These are phyloP conservation scores for Fonsecaea nubica DNA, from an alignment of 2,329 filamentous ascomycete species.

Conservation along the genomic window DNA sequence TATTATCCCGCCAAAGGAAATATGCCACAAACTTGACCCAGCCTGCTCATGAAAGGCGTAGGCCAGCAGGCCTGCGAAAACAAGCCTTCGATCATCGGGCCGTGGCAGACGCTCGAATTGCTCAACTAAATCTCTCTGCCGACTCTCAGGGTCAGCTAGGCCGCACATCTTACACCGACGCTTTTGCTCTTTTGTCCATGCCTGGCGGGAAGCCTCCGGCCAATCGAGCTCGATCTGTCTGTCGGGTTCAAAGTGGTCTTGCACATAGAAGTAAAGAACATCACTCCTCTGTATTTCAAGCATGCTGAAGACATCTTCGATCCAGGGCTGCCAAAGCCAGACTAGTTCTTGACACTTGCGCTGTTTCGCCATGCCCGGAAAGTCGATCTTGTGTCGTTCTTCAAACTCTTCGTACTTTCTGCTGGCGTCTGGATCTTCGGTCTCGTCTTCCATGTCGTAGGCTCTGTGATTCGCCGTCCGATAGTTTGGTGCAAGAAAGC, in stretches of 20 bases:
- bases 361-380: constrained; percentile 26
- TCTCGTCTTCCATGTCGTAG: constrained; percentile 38
- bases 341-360: constrained; percentile 33
- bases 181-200: constrained; percentile 21
- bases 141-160: constrained; percentile 23
- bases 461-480: constrained; percentile 36
- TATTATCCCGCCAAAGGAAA: constrained; percentile 28
- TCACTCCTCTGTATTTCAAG: constrained; percentile 21
- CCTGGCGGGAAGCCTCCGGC: neutral
- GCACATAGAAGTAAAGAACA: constrained; percentile 29
- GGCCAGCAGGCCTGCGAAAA: constrained; percentile 26
- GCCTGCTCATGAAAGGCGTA: constrained; percentile 31
- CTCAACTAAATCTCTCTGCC: constrained; percentile 15
- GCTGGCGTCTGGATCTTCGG: constrained; percentile 27
- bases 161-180: constrained; percentile 25
- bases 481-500: constrained; percentile 37
- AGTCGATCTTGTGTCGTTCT: constrained; percentile 30
- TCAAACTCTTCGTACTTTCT: constrained; percentile 32
- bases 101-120: constrained; percentile 22
- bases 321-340: constrained; percentile 35
- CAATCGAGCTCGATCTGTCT: constrained; percentile 7
- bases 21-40: constrained; percentile 38
- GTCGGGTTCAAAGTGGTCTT: constrained; percentile 15
- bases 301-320: constrained; percentile 21
- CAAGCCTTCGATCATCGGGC: constrained; percentile 30